A percentile compares a stretch with the other conserved stretches of the same genome.
phyloP scores from a whole-genome alignment of 1,139 yeast species.

The Geotrichum candidum region DNA sequence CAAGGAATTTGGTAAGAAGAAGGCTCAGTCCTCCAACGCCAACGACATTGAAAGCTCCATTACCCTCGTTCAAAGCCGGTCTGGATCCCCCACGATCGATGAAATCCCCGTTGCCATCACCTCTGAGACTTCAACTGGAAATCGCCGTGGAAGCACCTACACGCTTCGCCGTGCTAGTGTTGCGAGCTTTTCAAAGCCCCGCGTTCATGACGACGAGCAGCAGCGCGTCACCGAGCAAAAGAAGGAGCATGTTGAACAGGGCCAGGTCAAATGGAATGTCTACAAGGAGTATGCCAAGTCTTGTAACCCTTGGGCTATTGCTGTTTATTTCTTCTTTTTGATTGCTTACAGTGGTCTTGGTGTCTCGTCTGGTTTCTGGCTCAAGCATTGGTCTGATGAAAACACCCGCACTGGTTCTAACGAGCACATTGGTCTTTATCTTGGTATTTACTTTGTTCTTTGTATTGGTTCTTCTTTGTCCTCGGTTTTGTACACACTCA shows the following conservation, averaged over 20 bases:
- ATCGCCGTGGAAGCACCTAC: slow-evolving; percentile 31
- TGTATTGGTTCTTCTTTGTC: slow-evolving; percentile 66
- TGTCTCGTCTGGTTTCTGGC: slow-evolving; percentile 75
- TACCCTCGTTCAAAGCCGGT: slow-evolving; percentile 1
- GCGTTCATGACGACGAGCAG: slow-evolving; percentile 31
- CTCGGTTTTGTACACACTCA: slow-evolving; percentile 57
- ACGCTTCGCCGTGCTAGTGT: slow-evolving; percentile 69
- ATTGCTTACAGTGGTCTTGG: slow-evolving; percentile 54
- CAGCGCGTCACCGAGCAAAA: slow-evolving; percentile 28
- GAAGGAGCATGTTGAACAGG: slow-evolving; percentile 80
- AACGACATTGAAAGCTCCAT: slow-evolving; percentile 2
- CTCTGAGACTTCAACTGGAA: slow-evolving; percentile 5
- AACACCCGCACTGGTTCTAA: slow-evolving; percentile 65
- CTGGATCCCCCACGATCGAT: slow-evolving; percentile 1
- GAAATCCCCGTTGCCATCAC: slow-evolving; percentile 4
- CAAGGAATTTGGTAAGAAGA: slow-evolving; percentile 65
- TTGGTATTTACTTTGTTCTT: slow-evolving; percentile 67
- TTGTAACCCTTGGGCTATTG: slow-evolving; percentile 69
- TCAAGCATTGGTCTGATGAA: slow-evolving; percentile 94
- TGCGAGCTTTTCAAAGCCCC: slow-evolving; percentile 46
- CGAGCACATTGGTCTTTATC: slow-evolving; percentile 61
- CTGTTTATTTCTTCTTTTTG: slow-evolving; percentile 43
- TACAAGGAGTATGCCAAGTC: slow-evolving; percentile 81
- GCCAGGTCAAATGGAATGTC: slow-evolving; percentile 87
- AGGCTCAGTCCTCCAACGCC: neutral